phyloP scores from a whole-genome alignment of 306 rosid genomes.

The Alnus rubra region DNA sequence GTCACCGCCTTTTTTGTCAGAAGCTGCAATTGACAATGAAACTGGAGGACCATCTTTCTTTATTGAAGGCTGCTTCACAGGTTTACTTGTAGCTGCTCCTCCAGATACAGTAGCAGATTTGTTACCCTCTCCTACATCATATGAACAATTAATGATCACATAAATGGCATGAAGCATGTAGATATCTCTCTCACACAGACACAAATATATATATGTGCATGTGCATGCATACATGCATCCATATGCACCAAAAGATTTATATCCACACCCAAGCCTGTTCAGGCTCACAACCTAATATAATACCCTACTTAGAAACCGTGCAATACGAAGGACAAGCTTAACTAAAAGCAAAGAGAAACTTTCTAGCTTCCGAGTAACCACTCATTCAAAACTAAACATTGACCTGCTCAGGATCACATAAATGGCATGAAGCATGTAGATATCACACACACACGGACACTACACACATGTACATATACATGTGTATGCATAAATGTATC shows the following conservation, averaged over 20 bases:
- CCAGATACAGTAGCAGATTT: slow-evolving; percentile 43
- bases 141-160: slow-evolving; percentile 24
- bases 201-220: too few relatives aligned
- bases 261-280: neutral
- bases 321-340: neutral
- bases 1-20: slow-evolving; percentile 64
- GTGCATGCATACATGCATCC: neutral
- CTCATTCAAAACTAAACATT: too few relatives aligned
- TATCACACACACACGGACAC: too few relatives aligned
- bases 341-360: neutral
- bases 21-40: slow-evolving; percentile 39
- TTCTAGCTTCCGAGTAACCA: too few relatives aligned
- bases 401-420: neutral
- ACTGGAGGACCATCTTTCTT: slow-evolving; percentile 50
- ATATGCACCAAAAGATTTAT: neutral
- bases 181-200: too few relatives aligned
- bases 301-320: neutral
- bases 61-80: slow-evolving; percentile 52
- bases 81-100: slow-evolving; percentile 39
- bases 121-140: slow-evolving; percentile 43
- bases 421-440: neutral
- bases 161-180: slow-evolving; percentile 1
- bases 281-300: neutral
- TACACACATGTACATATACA: too few relatives aligned
- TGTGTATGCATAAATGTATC: neutral